A percentile compares a stretch with the other conserved stretches of the same genome.
These are phyloP conservation scores for Apiospora rasikravindrae DNA, from an alignment of 2,329 filamentous ascomycete genomes.

Conservation along the genomic window DNA sequence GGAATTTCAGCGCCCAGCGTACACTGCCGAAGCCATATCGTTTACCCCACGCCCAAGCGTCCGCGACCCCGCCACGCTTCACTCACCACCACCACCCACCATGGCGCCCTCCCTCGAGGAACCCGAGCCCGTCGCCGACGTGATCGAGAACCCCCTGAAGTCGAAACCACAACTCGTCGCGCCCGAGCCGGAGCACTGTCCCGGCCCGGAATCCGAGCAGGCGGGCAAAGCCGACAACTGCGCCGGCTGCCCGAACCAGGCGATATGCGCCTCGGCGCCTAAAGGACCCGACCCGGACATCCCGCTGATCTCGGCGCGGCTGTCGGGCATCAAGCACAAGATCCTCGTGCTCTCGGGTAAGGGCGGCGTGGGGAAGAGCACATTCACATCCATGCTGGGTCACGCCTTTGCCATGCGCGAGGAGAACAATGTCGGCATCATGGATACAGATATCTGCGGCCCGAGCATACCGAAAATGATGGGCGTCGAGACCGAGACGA, in stretches of 20 bases:
- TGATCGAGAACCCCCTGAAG: slow-evolving; percentile 78
- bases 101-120: slow-evolving; percentile 88
- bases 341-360: slow-evolving; percentile 93
- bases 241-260: slow-evolving; percentile 93
- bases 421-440: slow-evolving; percentile 82
- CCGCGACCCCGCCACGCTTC: not conserved
- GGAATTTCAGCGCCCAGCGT: not conserved
- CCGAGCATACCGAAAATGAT: slow-evolving; percentile 99
- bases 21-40: not conserved
- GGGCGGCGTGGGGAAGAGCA: slow-evolving; percentile 95
- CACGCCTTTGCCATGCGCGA: slow-evolving; percentile 88
- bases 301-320: slow-evolving; percentile 81
- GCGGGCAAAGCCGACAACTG: slow-evolving; percentile 81
- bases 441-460: slow-evolving; percentile 98
- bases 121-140: slow-evolving; percentile 68
- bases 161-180: slow-evolving; percentile 84
- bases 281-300: slow-evolving; percentile 97
- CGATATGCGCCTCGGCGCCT: slow-evolving; percentile 90
- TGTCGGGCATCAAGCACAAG: slow-evolving; percentile 85
- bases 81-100: slow-evolving; percentile 22
- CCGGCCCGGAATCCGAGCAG: slow-evolving; percentile 80
- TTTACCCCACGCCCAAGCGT: not conserved
- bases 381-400: slow-evolving; percentile 85
- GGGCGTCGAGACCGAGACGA: slow-evolving; percentile 91
- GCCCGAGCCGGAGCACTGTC: slow-evolving; percentile 95